Percentiles rank a stretch among this genome's conserved stretches.
These are phyloP conservation scores for Nannizzia gypsea DNA, from an alignment of 2,329 filamentous ascomycete species.

Conservation along the genomic window DNA sequence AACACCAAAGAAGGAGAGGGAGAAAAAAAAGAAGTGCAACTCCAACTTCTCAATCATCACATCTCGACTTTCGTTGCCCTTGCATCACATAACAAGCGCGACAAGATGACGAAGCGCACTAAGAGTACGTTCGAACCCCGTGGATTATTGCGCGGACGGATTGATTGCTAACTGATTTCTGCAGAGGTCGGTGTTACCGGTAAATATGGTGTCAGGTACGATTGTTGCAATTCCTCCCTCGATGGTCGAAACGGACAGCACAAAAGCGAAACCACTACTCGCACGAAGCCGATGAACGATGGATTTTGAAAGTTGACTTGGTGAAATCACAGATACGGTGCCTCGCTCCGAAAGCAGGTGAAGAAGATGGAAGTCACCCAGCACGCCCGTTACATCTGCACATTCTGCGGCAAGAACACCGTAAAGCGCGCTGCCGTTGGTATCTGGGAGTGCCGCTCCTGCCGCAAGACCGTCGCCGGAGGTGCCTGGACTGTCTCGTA, in stretches of 20 bases:
- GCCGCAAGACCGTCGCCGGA: slow-evolving; percentile 87
- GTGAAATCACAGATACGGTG: slow-evolving; percentile 68
- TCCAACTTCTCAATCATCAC: slow-evolving; percentile 9
- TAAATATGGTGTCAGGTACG: slow-evolving; percentile 95
- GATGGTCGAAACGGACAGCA: background rate
- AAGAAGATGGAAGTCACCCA: slow-evolving; percentile 99
- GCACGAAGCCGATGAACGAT: background rate
- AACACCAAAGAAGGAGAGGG: background rate
- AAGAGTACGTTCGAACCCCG: slow-evolving; percentile 46
- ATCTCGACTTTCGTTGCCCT: slow-evolving; percentile 9
- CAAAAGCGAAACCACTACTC: background rate
- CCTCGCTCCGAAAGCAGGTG: slow-evolving; percentile 96
- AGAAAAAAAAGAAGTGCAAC: slow-evolving; percentile 2
- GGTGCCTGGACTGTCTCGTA: slow-evolving; percentile 96
- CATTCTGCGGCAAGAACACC: slow-evolving; percentile 95
- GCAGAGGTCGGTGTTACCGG: slow-evolving; percentile 90
- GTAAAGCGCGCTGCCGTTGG: slow-evolving; percentile 84
- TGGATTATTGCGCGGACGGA: background rate
- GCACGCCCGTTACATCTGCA: slow-evolving; percentile 94
- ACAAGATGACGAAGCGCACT: slow-evolving; percentile 88
- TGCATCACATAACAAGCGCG: slow-evolving; percentile 20
- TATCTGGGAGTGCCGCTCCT: slow-evolving; percentile 94
- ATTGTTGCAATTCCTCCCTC: slow-evolving; percentile 17
- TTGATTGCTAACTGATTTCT: slow-evolving; percentile 22
- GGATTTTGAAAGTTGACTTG: background rate